Evolutionary conservation across 345 rosid genomes (phyloP).

Genomic region (Sonneratia caseolaris): DNA sequence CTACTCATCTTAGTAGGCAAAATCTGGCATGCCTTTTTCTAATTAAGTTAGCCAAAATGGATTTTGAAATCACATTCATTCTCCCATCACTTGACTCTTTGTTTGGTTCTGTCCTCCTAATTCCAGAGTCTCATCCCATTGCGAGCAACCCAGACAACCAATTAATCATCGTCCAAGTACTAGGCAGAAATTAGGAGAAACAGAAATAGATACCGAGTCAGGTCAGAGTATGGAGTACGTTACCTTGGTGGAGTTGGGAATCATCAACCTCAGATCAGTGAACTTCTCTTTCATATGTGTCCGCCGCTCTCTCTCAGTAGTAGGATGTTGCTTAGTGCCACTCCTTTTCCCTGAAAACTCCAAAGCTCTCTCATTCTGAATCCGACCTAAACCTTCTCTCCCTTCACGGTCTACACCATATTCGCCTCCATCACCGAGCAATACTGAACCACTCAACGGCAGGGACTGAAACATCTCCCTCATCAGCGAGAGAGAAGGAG

Average conservation of each 20-base stretch:
- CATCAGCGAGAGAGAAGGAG: background rate
- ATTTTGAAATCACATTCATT: too few species aligned
- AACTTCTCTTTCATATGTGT: conserved; percentile 50
- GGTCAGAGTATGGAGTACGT: background rate
- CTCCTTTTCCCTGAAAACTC: conserved; percentile 11
- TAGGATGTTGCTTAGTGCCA: conserved; percentile 45
- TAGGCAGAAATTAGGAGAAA: background rate
- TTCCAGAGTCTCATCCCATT: too few species aligned
- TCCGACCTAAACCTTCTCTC: background rate
- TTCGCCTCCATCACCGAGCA: background rate
- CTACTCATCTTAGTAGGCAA: too few species aligned
- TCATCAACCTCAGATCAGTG: conserved; percentile 39
- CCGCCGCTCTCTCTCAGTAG: conserved; percentile 65
- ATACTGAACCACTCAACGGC: conserved; percentile 2
- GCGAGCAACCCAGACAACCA: too few species aligned
- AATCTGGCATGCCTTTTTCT: too few species aligned
- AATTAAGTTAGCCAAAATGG: too few species aligned
- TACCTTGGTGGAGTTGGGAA: conserved; percentile 77
- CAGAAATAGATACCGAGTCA: background rate
- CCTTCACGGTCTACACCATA: background rate
- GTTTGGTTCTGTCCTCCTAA: too few species aligned
- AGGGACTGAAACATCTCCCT: conserved; percentile 1
- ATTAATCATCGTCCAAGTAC: background rate
- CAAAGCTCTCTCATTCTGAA: conserved; percentile 1
- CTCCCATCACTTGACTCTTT: too few species aligned